Conservation (phyloP, 306 rosid genomes). For the Cicer judaicum region DNA sequence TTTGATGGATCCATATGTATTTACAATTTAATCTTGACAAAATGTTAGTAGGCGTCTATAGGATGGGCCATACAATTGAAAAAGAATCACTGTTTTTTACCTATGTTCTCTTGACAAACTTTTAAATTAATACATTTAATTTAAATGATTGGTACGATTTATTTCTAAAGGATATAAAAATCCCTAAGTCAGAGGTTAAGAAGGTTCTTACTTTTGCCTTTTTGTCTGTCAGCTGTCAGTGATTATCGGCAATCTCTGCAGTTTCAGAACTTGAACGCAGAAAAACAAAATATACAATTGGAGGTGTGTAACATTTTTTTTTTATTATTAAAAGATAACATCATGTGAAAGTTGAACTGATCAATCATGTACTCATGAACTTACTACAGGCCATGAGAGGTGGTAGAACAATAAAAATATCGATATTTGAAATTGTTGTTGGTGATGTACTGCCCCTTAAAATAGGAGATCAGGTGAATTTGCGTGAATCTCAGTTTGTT, state of each 20-base stretch:
- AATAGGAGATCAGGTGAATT: constrained; percentile 88
- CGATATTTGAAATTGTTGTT: constrained; percentile 87
- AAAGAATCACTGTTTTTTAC: not conserved
- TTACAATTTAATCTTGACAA: not conserved
- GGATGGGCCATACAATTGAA: not conserved
- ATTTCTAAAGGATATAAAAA: not conserved
- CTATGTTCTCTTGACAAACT: no score
- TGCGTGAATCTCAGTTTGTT: constrained; percentile 38
- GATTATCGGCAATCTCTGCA: constrained; percentile 92
- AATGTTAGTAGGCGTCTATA: not conserved
- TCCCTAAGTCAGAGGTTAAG: constrained; percentile 1
- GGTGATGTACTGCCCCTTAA: constrained; percentile 90
- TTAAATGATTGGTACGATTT: constrained; percentile 17
- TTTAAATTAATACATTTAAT: not conserved
- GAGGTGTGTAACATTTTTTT: constrained; percentile 64
- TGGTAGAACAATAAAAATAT: constrained; percentile 70
- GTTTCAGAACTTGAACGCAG: constrained; percentile 81
- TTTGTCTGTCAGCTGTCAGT: constrained; percentile 71
- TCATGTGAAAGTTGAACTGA: constrained; percentile 39
- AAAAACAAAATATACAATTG: constrained; percentile 82
- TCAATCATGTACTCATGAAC: constrained; percentile 39
- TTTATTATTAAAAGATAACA: constrained; percentile 7
- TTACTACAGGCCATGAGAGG: constrained; percentile 75
- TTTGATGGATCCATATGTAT: not conserved
- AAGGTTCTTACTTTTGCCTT: constrained; percentile 27